These are phyloP conservation scores for Elongisporangium anandrum DNA, from an alignment of 352 stramenopile genomes.

Conservation along the genomic window DNA sequence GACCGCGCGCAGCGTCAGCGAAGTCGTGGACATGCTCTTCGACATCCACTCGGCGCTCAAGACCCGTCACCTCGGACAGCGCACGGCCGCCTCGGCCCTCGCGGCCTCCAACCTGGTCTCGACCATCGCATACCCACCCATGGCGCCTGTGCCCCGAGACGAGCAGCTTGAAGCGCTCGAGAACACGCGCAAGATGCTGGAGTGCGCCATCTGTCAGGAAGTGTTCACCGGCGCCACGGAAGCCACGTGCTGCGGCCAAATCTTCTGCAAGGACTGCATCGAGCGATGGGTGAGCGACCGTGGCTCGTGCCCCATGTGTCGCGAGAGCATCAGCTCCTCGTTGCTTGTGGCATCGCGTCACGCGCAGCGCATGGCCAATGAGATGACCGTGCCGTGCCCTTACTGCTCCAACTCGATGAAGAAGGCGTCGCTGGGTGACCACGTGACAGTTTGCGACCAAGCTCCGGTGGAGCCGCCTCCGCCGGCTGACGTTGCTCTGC, in stretches of 20 bases:
- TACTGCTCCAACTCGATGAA: slow-evolving; percentile 71
- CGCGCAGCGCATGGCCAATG: slow-evolving; percentile 81
- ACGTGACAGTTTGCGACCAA: slow-evolving; percentile 62
- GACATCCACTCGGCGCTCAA: slow-evolving; percentile 83
- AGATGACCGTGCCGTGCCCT: slow-evolving; percentile 71
- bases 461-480: slow-evolving; percentile 68
- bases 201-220: slow-evolving; percentile 84
- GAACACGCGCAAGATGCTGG: slow-evolving; percentile 83
- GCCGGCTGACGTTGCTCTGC: slow-evolving; percentile 63
- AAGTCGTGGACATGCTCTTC: slow-evolving; percentile 84
- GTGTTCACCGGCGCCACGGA: slow-evolving; percentile 73
- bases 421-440: slow-evolving; percentile 60
- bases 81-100: slow-evolving; percentile 68
- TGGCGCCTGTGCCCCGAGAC: slow-evolving; percentile 57
- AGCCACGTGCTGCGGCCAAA: slow-evolving; percentile 77
- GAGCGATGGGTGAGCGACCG: slow-evolving; percentile 81
- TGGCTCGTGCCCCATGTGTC: slow-evolving; percentile 79
- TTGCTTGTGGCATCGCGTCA: slow-evolving; percentile 61
- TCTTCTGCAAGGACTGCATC: slow-evolving; percentile 83
- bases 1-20: slow-evolving; percentile 34
- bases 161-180: slow-evolving; percentile 75
- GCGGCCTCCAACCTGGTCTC: slow-evolving; percentile 77
- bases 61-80: slow-evolving; percentile 65
- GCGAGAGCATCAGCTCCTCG: slow-evolving; percentile 66
- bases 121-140: slow-evolving; percentile 48